These are phyloP conservation scores for Boletus bicolor DNA, from an alignment of 768 basidiomycete genomes.

Conservation along the genomic window DNA sequence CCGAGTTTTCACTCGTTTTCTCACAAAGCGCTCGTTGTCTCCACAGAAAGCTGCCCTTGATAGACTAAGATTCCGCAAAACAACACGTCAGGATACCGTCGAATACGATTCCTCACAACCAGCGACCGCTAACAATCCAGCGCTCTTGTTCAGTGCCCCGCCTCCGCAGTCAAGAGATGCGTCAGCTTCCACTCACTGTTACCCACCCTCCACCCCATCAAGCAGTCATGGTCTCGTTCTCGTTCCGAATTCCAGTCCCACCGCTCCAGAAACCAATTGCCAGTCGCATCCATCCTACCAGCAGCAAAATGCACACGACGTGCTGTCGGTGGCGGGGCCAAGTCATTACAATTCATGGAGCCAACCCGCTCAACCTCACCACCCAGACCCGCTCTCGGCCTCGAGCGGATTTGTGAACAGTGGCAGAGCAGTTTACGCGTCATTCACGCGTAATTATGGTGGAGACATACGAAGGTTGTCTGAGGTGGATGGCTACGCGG, in stretches of 20 bases:
- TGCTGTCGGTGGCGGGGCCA: constrained; percentile 40
- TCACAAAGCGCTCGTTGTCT: constrained; percentile 32
- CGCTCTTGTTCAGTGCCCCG: constrained; percentile 34
- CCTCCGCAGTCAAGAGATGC: constrained; percentile 76
- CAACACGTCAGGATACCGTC: constrained; percentile 29
- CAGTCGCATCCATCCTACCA: constrained; percentile 40
- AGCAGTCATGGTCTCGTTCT: constrained; percentile 53
- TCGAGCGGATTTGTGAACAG: constrained; percentile 56
- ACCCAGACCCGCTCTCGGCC: constrained; percentile 53
- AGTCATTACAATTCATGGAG: constrained; percentile 37
- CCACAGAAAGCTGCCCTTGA: constrained; percentile 43
- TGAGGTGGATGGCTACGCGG: constrained; percentile 37
- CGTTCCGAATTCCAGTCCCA: constrained; percentile 75
- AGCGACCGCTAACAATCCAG: constrained; percentile 64
- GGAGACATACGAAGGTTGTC: constrained; percentile 38
- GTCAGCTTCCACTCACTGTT: constrained; percentile 60
- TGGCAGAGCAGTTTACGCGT: constrained; percentile 46
- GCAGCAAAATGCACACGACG: constrained; percentile 40
- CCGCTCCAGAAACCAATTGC: constrained; percentile 38
- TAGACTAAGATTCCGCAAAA: constrained; percentile 48
- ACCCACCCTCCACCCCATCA: constrained; percentile 46
- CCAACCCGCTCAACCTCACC: constrained; percentile 32
- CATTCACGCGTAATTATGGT: constrained; percentile 43
- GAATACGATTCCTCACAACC: constrained; percentile 39
- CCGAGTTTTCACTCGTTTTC: constrained; percentile 31